Conservation (phyloP, 305 asterid genomes). For the Ilex paraguariensis region DNA sequence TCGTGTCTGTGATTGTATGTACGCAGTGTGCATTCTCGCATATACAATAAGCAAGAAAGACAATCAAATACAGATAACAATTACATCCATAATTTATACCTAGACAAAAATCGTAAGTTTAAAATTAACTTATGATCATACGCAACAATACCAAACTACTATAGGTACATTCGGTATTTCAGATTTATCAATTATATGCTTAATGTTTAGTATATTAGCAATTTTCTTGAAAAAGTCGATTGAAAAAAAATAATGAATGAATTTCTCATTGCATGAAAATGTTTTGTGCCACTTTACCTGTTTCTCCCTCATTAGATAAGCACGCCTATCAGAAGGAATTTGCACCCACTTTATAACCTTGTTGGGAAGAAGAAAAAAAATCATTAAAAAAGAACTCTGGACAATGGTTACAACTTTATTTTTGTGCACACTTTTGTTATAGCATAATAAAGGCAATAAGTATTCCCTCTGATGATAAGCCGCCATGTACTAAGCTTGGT, state of each 20-base stretch:
- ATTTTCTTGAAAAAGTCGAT: too few relatives aligned
- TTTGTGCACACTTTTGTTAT: not conserved
- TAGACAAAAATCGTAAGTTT: not conserved
- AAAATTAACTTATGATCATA: too few relatives aligned
- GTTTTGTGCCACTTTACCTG: slow-evolving; percentile 39
- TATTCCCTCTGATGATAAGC: too few relatives aligned
- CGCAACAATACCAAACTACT: too few relatives aligned
- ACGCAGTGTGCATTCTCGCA: not conserved
- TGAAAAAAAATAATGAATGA: not conserved
- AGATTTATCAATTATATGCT: too few relatives aligned
- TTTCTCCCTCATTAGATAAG: slow-evolving; percentile 81
- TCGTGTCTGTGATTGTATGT: too few relatives aligned
- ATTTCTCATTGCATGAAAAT: not conserved
- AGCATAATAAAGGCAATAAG: too few relatives aligned
- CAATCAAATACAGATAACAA: not conserved
- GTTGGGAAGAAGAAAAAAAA: slow-evolving; percentile 15
- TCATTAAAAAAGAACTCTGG: not conserved
- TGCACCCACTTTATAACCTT: slow-evolving; percentile 86
- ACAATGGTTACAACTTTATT: too few relatives aligned
- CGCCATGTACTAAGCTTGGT: not conserved
- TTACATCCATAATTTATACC: not conserved
- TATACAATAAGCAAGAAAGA: not conserved
- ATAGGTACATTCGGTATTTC: too few relatives aligned
- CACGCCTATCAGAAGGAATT: slow-evolving; percentile 91
- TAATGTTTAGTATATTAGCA: too few relatives aligned